Evolutionary conservation across 176 grass and related monocot genomes (phyloP), one percentile per base, ranked within the genome.

Genomic region (Raddia distichophylla): DNA sequence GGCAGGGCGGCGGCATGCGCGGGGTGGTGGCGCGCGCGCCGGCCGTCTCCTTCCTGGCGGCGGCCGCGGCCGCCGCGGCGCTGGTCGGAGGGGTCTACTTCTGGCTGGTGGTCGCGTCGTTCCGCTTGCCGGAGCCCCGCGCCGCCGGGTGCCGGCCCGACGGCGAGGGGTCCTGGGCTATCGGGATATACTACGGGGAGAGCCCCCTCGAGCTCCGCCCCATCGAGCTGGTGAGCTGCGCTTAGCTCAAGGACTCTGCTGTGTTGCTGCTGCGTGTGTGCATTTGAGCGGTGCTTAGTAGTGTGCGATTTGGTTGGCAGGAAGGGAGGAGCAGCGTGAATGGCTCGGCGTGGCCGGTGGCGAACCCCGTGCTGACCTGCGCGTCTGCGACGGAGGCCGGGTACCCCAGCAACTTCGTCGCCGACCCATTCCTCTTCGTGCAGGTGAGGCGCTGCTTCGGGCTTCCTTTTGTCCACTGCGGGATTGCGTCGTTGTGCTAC

Each of bases 271-370:
- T 58, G 58, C 0, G 45, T 76, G 12, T 22, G 64, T 11, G 34
- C 18, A 27, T 60, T 82, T 33, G 56, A 27, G 64, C 27, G 27
- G 57, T 16, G 54, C 35, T 82, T 53, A 35, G 16, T 55, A 50
- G 14, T 35, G 71, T 82, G 80, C 83, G 32, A 52, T 90, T 50
- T 90, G 48, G 62, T 81, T 59, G 48, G 64, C 96, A 99, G 83
- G 82, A 93, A 65, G 87, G 86, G 75, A 90, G 8, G 82, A 90
- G 87, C 70, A 95, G 86, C 53, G 82, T n/a, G n/a, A 99, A 93
- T 89, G 86, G 71, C 69, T 99, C 96, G n/a, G 91, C 96, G 54
- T 99, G 96, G 96, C 96, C 96, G 35, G 93, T 98, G 49, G 89
- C 96, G 3, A 98, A 98, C 84, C 96, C 96, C 2, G 93, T 95